Evolutionary conservation across 164 flowering plant species (phyloP), one percentile per base, ranked within the genome.

Genomic region (Tetrastigma voinierianum): DNA sequence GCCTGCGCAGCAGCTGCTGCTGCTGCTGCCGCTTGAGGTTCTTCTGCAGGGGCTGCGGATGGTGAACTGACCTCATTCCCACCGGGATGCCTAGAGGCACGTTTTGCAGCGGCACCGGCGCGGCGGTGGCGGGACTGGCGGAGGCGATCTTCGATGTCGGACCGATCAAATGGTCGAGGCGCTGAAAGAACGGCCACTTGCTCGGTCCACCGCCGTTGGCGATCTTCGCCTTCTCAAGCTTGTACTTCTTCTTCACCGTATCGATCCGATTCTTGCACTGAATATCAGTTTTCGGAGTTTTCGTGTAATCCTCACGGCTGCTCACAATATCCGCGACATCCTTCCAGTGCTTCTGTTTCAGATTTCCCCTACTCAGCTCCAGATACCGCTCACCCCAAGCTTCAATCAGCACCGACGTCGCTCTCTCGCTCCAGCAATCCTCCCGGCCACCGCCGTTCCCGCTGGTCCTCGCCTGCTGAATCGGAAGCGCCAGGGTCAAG

Each of bases 221-320:
- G 12, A 84, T 76, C 81, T 84, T 89, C 25, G 87, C 68, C 73
- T 88, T 90, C 82, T 91, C 97, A 14, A 71, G 20, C 77, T 91
- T 91, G 71, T 85, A 91, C 84, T 88, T 90, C 80, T 88, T 91
- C 84, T 91, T 91, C 10, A 89, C 85, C 10, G 97, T 90, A 60
- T 91, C 97, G 67, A 91, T 89, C 25, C 97, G 77, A 52, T 90
- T 89, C 84, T 91, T 91, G 69, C 97, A 91, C 81, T 91, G 97
- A 11, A 88, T 76, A 64, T 90, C 96, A 0, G 94, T 88, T 65
- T 87, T 92, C 7, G 87, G 82, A 1, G 81, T 58, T 59, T 86
- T 90, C 0, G 70, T 60, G 45, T 78, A 74, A 46, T 82, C 88
- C 32, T 84, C 91, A 2, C 88, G 70, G 69, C 87, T 68, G 70